Conservation (phyloP, 2,329 filamentous ascomycete genomes). For the Fusarium albosuccineum region DNA sequence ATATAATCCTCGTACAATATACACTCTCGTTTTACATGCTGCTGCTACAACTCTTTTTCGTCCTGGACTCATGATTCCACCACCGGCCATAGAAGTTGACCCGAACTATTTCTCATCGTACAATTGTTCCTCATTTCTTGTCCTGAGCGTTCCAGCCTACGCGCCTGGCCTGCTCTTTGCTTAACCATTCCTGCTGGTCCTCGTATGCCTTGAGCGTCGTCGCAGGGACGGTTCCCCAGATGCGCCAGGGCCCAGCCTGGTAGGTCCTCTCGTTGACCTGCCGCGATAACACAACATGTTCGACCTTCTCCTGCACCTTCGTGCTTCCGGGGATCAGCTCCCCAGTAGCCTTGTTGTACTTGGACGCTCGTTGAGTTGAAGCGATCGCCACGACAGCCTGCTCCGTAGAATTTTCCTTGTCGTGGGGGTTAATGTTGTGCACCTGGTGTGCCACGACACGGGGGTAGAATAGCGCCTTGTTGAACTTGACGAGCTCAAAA, state of each 20-base stretch:
- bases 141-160: constrained; percentile 49
- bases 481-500: constrained; percentile 70
- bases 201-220: constrained; percentile 61
- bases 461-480: constrained; percentile 56
- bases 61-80: constrained; percentile 3
- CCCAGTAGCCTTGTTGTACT: constrained; percentile 54
- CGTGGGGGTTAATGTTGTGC: constrained; percentile 59
- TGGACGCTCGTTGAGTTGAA: constrained; percentile 67
- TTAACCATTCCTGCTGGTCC: constrained; percentile 52
- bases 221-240: constrained; percentile 74
- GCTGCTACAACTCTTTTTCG: neutral
- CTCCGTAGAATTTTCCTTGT: constrained; percentile 55
- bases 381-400: constrained; percentile 72
- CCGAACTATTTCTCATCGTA: neutral
- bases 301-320: constrained; percentile 67
- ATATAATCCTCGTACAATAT: constrained; percentile 47
- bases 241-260: constrained; percentile 67
- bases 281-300: constrained; percentile 74
- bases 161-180: constrained; percentile 50
- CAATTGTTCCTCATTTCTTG: constrained; percentile 24
- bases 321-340: constrained; percentile 60
- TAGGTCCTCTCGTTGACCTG: constrained; percentile 60
- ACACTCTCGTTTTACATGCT: constrained; percentile 44
- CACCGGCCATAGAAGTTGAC: neutral
- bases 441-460: constrained; percentile 69